Conservation (phyloP, 176 grass and related monocot genomes). For the Leersia perrieri region DNA sequence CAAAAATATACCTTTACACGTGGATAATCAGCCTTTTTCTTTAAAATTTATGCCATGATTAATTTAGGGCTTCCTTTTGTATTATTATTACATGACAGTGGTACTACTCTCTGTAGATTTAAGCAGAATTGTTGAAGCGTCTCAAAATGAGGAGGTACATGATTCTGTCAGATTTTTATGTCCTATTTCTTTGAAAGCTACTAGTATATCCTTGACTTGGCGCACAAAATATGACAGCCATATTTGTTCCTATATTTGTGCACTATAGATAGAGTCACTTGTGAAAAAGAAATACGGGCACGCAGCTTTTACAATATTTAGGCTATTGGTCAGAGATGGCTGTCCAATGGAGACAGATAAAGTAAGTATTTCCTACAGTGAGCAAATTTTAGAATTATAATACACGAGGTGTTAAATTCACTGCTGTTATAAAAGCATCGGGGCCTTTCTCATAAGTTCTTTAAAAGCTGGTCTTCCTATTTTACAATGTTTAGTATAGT, state of each 20-base stretch:
- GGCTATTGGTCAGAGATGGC: conserved; percentile 53
- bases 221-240: background rate
- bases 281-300: conserved; percentile 76
- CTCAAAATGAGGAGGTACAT: conserved; percentile 77
- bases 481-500: conserved; percentile 31
- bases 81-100: conserved; percentile 22
- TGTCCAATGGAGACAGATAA: conserved; percentile 64
- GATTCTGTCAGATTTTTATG: conserved; percentile 17
- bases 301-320: conserved; percentile 76
- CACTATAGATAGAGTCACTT: conserved; percentile 65
- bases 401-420: background rate
- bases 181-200: conserved; percentile 4
- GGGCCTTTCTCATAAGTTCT: conserved; percentile 13
- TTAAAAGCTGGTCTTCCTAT: conserved; percentile 2
- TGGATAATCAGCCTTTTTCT: background rate
- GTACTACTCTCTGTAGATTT: conserved; percentile 62
- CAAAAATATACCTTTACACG: background rate
- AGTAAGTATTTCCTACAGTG: conserved; percentile 45
- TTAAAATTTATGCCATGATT: background rate
- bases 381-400: conserved; percentile 12
- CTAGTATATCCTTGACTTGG: background rate
- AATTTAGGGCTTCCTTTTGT: conserved; percentile 17
- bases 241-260: conserved; percentile 30
- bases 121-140: conserved; percentile 54
- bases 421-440: conserved; percentile 12